These are phyloP conservation scores for Penicillium corylophilum DNA, from an alignment of 2,329 filamentous ascomycete genomes.

Conservation along the genomic window DNA sequence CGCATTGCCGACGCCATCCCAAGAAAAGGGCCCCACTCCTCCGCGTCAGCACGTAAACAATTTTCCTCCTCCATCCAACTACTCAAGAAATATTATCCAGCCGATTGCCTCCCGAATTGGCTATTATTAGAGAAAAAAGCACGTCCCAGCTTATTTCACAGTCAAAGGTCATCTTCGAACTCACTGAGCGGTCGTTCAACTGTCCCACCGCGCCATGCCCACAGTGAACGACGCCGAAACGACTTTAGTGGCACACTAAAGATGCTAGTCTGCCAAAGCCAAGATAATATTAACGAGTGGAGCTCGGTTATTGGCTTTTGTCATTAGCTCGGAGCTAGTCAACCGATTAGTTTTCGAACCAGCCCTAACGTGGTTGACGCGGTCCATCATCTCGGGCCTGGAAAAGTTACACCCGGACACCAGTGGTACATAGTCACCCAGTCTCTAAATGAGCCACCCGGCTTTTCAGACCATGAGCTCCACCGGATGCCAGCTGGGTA, in stretches of 20 bases:
- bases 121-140: not conserved
- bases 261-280: slow-evolving; percentile 14
- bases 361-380: slow-evolving; percentile 19
- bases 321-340: slow-evolving; percentile 7
- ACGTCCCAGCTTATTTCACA: not conserved
- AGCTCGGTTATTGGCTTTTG: not conserved
- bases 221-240: not conserved
- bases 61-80: slow-evolving; percentile 1
- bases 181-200: too few species aligned
- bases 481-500: slow-evolving; percentile 11
- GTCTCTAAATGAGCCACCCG: not conserved
- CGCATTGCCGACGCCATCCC: slow-evolving; percentile 19
- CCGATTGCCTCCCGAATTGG: not conserved
- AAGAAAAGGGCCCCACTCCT: slow-evolving; percentile 16
- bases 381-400: slow-evolving; percentile 14
- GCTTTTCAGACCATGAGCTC: slow-evolving; percentile 4
- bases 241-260: slow-evolving; percentile 9
- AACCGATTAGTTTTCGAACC: slow-evolving; percentile 6
- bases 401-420: slow-evolving; percentile 16
- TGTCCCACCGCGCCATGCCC: not conserved
- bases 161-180: not conserved
- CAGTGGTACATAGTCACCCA: not conserved
- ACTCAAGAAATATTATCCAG: slow-evolving; percentile 4
- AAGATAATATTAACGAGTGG: slow-evolving; percentile 14
- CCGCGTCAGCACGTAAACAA: slow-evolving; percentile 16